Conservation (phyloP, 2,329 filamentous ascomycete genomes). For the Fusarium lateritium region DNA sequence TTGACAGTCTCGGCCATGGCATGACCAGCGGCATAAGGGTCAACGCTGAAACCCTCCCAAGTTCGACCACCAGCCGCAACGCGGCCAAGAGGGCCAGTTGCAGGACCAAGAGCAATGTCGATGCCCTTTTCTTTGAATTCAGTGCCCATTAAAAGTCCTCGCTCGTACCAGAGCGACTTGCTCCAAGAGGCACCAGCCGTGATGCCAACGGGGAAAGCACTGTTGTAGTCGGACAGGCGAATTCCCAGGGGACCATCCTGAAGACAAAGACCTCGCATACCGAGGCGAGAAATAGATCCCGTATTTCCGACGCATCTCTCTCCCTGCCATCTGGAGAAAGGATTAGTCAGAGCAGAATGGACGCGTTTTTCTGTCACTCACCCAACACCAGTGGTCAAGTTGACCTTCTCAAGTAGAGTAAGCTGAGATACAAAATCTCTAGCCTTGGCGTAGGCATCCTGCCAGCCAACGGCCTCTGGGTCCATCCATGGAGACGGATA, state of each 20-base stretch:
- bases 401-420: slow-evolving; percentile 91
- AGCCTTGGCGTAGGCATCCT: slow-evolving; percentile 81
- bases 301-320: slow-evolving; percentile 84
- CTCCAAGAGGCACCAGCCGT: slow-evolving; percentile 90
- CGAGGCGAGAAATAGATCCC: slow-evolving; percentile 78
- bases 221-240: slow-evolving; percentile 82
- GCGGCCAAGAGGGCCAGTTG: slow-evolving; percentile 63
- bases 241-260: slow-evolving; percentile 89
- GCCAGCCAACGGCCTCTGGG: slow-evolving; percentile 79
- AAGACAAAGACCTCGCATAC: slow-evolving; percentile 82
- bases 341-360: neutral
- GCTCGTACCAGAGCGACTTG: slow-evolving; percentile 72
- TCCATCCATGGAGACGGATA: slow-evolving; percentile 93
- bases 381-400: slow-evolving; percentile 92
- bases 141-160: slow-evolving; percentile 63
- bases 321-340: slow-evolving; percentile 57
- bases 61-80: slow-evolving; percentile 65
- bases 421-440: slow-evolving; percentile 85
- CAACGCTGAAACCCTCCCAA: slow-evolving; percentile 79
- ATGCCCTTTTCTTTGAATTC: slow-evolving; percentile 84
- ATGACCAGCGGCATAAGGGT: slow-evolving; percentile 81
- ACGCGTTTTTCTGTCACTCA: slow-evolving; percentile 59
- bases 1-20: slow-evolving; percentile 80
- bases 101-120: slow-evolving; percentile 75
- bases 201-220: slow-evolving; percentile 84